phyloP scores from a whole-genome alignment of 352 stramenopile species.

The Elongisporangium undulatum region DNA sequence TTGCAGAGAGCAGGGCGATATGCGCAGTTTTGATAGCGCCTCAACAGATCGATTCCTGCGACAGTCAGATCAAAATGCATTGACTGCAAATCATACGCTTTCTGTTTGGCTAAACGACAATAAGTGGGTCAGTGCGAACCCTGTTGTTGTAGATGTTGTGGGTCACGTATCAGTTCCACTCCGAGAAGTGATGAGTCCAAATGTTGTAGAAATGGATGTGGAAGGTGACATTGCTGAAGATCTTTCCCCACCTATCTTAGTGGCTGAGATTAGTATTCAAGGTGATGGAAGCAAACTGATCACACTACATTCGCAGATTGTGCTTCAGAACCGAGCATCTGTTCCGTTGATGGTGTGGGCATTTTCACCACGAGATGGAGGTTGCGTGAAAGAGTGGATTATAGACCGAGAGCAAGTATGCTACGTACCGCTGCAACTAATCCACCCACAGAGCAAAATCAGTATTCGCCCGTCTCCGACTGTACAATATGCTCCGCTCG shows the following conservation, averaged over 20 bases:
- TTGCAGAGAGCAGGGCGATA: conserved; percentile 81
- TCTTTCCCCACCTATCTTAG: conserved; percentile 60
- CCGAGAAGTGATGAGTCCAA: conserved; percentile 34
- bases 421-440: conserved; percentile 78
- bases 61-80: conserved; percentile 60
- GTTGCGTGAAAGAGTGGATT: conserved; percentile 74
- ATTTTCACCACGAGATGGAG: conserved; percentile 79
- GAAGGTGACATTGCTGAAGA: conserved; percentile 36
- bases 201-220: not conserved
- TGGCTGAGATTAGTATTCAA: conserved; percentile 86
- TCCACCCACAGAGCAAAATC: conserved; percentile 85
- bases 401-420: conserved; percentile 82
- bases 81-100: conserved; percentile 86
- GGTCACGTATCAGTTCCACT: conserved; percentile 81
- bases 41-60: conserved; percentile 72
- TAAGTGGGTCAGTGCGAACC: conserved; percentile 85
- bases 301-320: conserved; percentile 82
- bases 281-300: conserved; percentile 87
- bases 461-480: conserved; percentile 81
- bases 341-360: conserved; percentile 87
- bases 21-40: conserved; percentile 84
- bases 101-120: conserved; percentile 84
- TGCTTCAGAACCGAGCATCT: conserved; percentile 83
- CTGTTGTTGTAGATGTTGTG: conserved; percentile 85
- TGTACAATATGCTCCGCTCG: conserved; percentile 80